Conservation (phyloP, 306 rosid species). For the Senna tora region DNA sequence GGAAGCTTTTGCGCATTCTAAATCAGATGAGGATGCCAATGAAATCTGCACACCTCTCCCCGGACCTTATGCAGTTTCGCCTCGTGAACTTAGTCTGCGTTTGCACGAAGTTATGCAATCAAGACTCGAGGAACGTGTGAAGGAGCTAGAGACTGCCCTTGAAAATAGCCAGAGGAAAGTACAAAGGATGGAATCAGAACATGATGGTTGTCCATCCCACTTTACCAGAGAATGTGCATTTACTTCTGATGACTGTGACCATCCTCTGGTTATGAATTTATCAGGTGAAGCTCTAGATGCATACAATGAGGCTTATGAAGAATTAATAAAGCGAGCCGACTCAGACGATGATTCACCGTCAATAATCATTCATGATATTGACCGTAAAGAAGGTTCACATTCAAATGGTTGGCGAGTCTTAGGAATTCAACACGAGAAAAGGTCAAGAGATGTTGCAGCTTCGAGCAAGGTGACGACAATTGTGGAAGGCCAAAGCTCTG, state of each 20-base stretch:
- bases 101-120: conserved; percentile 77
- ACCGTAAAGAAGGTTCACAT: conserved; percentile 30
- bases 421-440: conserved; percentile 34
- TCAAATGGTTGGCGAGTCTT: conserved; percentile 23
- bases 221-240: conserved; percentile 33
- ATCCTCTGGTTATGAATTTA: conserved; percentile 69
- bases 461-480: conserved; percentile 27
- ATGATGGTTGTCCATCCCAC: conserved; percentile 33
- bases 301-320: conserved; percentile 79
- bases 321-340: conserved; percentile 54
- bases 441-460: conserved; percentile 28
- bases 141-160: conserved; percentile 86
- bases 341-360: conserved; percentile 65
- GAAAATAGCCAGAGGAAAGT: conserved; percentile 64
- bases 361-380: conserved; percentile 33
- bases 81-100: conserved; percentile 76
- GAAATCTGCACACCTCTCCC: conserved; percentile 47
- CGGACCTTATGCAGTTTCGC: conserved; percentile 70
- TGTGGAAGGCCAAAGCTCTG: conserved; percentile 44
- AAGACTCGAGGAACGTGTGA: conserved; percentile 74
- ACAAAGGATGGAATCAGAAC: conserved; percentile 47
- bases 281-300: conserved; percentile 87
- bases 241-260: conserved; percentile 40
- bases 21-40: conserved; percentile 47
- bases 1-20: conserved; percentile 22